Evolutionary conservation across 257 asterid genomes (phyloP).

Genomic region (Cruciata laevipes): DNA sequence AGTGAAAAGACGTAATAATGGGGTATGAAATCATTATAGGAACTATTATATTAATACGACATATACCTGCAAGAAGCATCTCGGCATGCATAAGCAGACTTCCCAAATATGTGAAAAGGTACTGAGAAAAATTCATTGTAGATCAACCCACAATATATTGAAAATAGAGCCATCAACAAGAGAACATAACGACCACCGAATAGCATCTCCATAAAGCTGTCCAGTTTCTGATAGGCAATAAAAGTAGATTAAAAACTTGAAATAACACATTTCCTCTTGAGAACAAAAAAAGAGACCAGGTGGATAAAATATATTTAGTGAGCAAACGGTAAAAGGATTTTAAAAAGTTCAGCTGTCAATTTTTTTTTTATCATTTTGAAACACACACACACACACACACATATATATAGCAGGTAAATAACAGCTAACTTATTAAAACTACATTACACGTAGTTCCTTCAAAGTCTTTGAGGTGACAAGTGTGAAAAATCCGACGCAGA

Average conservation of each 20-base stretch:
- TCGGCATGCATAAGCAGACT: conserved; percentile 86
- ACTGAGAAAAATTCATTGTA: conserved; percentile 97
- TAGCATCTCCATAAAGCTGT: conserved; percentile 99
- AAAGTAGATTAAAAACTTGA: conserved; percentile 15
- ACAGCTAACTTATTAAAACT: background rate
- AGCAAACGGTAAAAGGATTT: background rate
- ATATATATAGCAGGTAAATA: too few species aligned
- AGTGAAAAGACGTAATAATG: background rate
- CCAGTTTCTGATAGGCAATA: conserved; percentile 71
- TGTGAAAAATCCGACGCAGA: background rate
- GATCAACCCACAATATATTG: conserved; percentile 92
- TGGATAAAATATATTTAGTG: background rate
- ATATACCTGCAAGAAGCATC: conserved; percentile 89
- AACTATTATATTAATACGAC: background rate
- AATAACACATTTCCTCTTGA: background rate
- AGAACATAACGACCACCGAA: conserved; percentile 94
- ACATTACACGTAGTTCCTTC: background rate
- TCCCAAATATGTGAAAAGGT: conserved; percentile 94
- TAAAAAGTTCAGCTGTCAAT: background rate
- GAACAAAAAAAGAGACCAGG: background rate
- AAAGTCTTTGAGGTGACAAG: background rate
- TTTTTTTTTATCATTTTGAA: too few species aligned
- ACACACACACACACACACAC: too few species aligned
- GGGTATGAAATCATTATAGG: background rate
- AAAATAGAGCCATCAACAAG: conserved; percentile 88